Conservation (phyloP, 148 eudicot species). For the Rhododendron henanense region DNA sequence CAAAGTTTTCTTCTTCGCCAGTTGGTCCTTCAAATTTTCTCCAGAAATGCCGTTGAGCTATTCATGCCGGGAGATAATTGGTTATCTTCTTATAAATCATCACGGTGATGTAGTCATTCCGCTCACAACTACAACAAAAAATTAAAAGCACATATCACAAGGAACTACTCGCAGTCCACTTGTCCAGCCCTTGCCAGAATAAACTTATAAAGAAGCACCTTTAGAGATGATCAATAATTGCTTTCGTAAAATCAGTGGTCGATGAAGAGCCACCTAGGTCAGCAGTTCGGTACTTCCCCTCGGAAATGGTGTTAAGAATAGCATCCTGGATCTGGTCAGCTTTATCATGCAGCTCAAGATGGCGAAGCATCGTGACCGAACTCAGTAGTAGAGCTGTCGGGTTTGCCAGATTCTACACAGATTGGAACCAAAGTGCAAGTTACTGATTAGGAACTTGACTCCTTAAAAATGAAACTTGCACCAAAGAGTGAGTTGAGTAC, state of each 20-base stretch:
- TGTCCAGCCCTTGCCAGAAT: background rate
- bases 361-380: constrained; percentile 79
- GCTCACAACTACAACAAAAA: background rate
- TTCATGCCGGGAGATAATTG: background rate
- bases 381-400: constrained; percentile 94
- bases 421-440: background rate
- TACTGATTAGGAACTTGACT: background rate
- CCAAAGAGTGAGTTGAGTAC: background rate
- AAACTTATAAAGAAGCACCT: background rate
- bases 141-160: background rate
- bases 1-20: background rate
- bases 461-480: background rate
- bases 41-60: background rate
- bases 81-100: background rate
- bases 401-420: constrained; percentile 68
- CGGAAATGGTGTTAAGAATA: constrained; percentile 71
- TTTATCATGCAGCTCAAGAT: constrained; percentile 74
- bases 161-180: constrained; percentile 7
- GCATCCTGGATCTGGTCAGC: constrained; percentile 85
- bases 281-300: constrained; percentile 79
- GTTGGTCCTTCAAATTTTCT: background rate
- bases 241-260: constrained; percentile 77
- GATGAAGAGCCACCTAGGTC: constrained; percentile 87
- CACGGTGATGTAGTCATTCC: background rate
- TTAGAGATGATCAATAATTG: constrained; percentile 75